Evolutionary conservation across 306 rosid species (phyloP), one percentile per base, ranked within the genome.

Genomic region (Quercus wislizeni): DNA sequence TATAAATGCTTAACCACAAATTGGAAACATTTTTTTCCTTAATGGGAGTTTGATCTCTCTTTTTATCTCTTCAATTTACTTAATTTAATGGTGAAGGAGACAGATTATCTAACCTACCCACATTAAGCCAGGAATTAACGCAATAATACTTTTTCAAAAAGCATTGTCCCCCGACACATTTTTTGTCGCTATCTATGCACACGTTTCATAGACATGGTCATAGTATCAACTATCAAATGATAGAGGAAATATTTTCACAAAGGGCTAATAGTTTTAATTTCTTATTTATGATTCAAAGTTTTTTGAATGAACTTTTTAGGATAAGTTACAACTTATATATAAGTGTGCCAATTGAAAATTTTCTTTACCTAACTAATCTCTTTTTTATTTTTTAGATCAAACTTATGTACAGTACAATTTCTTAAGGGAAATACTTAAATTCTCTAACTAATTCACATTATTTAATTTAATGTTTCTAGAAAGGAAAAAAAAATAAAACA

Each of bases 71-170:
- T 30, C 3, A 21, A 79, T 71, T 41, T 30, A 25, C 33, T 49
- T 49, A 3, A 2, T 31, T 38, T 71, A 70, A 79, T 28, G 71
- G 14, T 35, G 72, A 68, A 33, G 17, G 52, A 9, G 83, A 70
- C 71, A 27, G 80, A 69, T 56, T 20, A 79, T 59, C 74, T 38
- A n/a, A 55, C 19, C 55, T 28, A 20, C 28, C 19, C 75, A 63
- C 12, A 49, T 28, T 49, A 20, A 56, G 30, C 71, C 51, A 28
- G 18, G 51, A 52, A 46, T 38, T 18, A 63, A 69, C 54, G 54
- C 54, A 49, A 49, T 49, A 49, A 49, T 49, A 49, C 12, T 49
- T 49, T 10, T 49, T 49, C 54, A 49, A 49, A 49, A 49, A 12
- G 54, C 54, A 49, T 49, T 12, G 31, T 61, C 33, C 67, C 67